Percentiles rank a stretch among this genome's conserved stretches.
phyloP scores from a whole-genome alignment of 345 rosid genomes.

The Zanthoxylum bungeanum region DNA sequence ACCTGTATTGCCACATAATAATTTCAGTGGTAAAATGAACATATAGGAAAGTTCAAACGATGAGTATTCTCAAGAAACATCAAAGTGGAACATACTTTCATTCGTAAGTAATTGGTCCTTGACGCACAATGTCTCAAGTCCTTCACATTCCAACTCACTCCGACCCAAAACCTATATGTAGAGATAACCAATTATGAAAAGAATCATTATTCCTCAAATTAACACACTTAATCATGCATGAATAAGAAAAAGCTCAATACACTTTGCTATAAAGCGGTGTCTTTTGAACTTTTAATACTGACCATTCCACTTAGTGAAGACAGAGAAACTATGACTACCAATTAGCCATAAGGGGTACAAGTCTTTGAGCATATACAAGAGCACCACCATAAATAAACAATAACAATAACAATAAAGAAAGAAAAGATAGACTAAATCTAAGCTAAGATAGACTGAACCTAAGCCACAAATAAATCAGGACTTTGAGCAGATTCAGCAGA shows the following conservation, averaged over 20 bases:
- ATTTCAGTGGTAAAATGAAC: neutral
- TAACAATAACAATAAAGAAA: neutral
- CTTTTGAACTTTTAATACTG: neutral
- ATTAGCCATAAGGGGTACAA: neutral
- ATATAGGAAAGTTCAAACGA: neutral
- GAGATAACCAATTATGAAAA: slow-evolving; percentile 14
- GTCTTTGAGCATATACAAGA: neutral
- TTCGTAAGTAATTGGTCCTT: slow-evolving; percentile 72
- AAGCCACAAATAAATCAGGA: neutral
- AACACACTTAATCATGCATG: slow-evolving; percentile 6
- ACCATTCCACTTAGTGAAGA: neutral
- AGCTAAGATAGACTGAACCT: neutral
- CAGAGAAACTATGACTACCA: neutral
- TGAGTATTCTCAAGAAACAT: slow-evolving; percentile 9
- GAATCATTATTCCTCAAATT: neutral
- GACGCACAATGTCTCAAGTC: slow-evolving; percentile 60
- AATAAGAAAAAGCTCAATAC: slow-evolving; percentile 12
- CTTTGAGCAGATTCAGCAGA: neutral
- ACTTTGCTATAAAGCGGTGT: neutral
- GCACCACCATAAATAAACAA: neutral
- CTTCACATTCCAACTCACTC: slow-evolving; percentile 70
- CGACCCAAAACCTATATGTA: slow-evolving; percentile 57
- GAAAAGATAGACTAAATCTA: too few species aligned
- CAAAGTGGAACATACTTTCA: slow-evolving; percentile 53
- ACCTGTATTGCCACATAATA: slow-evolving; percentile 38